Percentiles rank a stretch among this genome's conserved stretches.
These are phyloP conservation scores for Aspergillus haitiensis DNA, from an alignment of 495 filamentous ascomycete genomes.

Conservation along the genomic window DNA sequence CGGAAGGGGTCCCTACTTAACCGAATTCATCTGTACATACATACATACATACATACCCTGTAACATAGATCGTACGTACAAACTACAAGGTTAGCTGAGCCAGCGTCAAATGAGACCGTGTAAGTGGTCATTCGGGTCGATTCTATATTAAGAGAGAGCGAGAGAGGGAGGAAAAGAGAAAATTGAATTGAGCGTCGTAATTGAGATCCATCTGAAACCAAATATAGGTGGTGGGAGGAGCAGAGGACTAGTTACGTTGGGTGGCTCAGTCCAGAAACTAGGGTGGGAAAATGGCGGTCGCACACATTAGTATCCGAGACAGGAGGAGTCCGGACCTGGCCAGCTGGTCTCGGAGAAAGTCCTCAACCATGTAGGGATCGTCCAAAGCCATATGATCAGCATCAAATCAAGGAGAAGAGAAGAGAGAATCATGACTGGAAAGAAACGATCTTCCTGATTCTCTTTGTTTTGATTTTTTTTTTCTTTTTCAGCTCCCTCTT, in stretches of 20 bases:
- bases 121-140: no score
- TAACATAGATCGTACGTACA: background rate
- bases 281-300: slow-evolving; percentile 22
- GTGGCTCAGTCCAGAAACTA: slow-evolving; percentile 16
- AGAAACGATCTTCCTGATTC: background rate
- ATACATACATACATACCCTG: background rate
- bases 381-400: background rate
- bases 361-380: slow-evolving; percentile 18
- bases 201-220: no score
- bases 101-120: slow-evolving; percentile 4
- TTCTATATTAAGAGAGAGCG: no score
- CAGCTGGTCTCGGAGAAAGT: slow-evolving; percentile 16
- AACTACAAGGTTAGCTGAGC: background rate
- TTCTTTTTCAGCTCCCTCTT: background rate
- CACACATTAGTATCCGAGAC: slow-evolving; percentile 14
- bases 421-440: background rate
- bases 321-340: slow-evolving; percentile 1
- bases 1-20: slow-evolving; percentile 6
- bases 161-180: no score
- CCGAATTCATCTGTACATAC: slow-evolving; percentile 2
- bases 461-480: background rate
- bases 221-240: background rate
- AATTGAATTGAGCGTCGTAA: no score
- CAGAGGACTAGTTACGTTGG: background rate
- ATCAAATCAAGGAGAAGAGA: background rate